Evolutionary conservation across 192 early-diverging fungal genomes (phyloP), one percentile per base, ranked within the genome.

Genomic region (Coemansia sp.): DNA sequence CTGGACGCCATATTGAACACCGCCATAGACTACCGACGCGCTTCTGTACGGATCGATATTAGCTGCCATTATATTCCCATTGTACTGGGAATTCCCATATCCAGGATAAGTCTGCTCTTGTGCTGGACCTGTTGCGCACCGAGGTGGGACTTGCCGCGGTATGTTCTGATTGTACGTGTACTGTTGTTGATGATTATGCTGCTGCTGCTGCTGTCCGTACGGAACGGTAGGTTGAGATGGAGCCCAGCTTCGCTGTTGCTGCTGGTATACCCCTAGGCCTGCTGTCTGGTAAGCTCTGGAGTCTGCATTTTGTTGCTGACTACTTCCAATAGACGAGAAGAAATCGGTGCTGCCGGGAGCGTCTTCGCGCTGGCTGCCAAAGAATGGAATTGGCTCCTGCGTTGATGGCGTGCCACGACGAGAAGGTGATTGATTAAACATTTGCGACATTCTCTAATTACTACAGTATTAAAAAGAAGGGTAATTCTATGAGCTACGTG

Each of bases 351-450:
- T 60, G 9, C 26, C 52, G 11, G 61, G 20, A 5, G 26, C 21
- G 36, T 44, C 44, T 14, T 44, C 45, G 43, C 45, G 51, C 11
- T 63, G 57, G 12, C 52, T 51, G 60, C 63, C 53, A 74, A 83
- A 83, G 63, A 69, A 83, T 24, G 80, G 75, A 35, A 83, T 77
- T 6, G 80, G 80, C 15, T 69, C 80, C 35, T 62, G 67, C 39
- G 76, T 64, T 10, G 76, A 69, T 26, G 80, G 80, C 34, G 80
- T 83, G 49, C 76, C 76, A 10, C 80, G 67, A 24, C 80, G 80
- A 63, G 72, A 65, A 20, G 80, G 80, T 59, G 80, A 58, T 34
- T 38, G 51, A 45, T 55, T 61, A n/a, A 56, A 55, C 15, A 55
- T 30, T 8, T 75, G 67, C 21, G 67, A 65, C 73, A 75, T 75